Evolutionary conservation across 1,284 basidiomycete species (phyloP), one percentile per base, ranked within the genome.

Genomic region (Phellopilus nigrolimitatus): DNA sequence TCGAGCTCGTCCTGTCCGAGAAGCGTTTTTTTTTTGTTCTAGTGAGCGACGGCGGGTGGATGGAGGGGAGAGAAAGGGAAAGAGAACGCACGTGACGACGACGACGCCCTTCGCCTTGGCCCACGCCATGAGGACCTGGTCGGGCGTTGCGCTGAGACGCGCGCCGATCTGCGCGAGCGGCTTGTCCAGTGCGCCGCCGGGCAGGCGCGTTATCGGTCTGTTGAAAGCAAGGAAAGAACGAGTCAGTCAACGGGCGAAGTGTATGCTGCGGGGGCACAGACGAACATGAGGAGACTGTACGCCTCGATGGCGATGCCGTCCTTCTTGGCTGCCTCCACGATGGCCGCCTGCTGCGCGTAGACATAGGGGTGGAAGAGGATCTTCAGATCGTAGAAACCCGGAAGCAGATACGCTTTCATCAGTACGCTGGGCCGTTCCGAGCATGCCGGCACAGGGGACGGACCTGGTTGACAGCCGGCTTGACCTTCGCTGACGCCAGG

Each of bases 401-500:
- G 64, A 8, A 61, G 49, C 10, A 54, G 53, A 51, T 66, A 67
- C 42, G 70, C 66, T 56, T 71, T 70, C 25, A 71, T n/a, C 69
- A 51, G 71, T n/a, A n/a, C n/a, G n/a, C n/a, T n/a, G 39, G 4
- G 10, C n/a, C 51, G 24, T 37, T 24, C 15, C 10, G 13, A 36
- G 22, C 7, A 28, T 15, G 7, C 19, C 2, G 25, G 38, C 4
- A 19, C 7, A n/a, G n/a, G n/a, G n/a, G 2, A 57, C 64, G 38
- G 25, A 80, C 83, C 68, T 89, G 88, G 63, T 89, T 88, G 38
- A 83, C 84, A 2, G 78, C 81, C 0, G 84, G 87, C 41, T 75
- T 74, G 56, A 84, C 65, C 50, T 76, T 78, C 1, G 79, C 79
- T 2, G 72, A 67, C 45, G 72, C 72, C 28, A 87, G 61, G 8